phyloP scores from a whole-genome alignment of 441 rosid species.

The Rhodomyrtus psidioides region DNA sequence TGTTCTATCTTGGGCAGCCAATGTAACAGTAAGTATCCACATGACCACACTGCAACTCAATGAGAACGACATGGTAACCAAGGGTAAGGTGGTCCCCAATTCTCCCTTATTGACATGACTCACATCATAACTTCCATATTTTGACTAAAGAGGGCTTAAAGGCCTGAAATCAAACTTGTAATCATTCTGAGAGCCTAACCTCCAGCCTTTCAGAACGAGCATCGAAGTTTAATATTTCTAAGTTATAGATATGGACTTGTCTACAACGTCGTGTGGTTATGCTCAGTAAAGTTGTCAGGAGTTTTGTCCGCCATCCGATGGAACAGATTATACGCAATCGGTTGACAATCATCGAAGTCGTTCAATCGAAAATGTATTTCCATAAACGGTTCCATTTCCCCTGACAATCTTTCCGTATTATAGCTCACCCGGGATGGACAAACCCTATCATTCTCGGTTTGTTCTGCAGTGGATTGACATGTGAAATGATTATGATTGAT shows the following conservation, averaged over 20 bases:
- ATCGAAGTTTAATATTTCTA: slow-evolving; percentile 3
- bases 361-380: neutral
- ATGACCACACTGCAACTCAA: neutral
- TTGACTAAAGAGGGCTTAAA: slow-evolving; percentile 3
- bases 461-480: neutral
- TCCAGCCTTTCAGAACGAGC: neutral
- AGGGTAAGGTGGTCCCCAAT: slow-evolving; percentile 8
- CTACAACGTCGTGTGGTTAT: neutral
- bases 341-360: neutral
- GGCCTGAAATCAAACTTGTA: slow-evolving; percentile 22
- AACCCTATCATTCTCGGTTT: neutral
- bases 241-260: neutral
- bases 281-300: neutral
- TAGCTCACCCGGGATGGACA: neutral
- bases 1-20: neutral
- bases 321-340: neutral
- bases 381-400: neutral
- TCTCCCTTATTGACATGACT: neutral
- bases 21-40: neutral
- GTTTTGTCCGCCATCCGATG: neutral
- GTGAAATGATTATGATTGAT: neutral
- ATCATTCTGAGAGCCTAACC: slow-evolving; percentile 26
- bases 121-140: slow-evolving; percentile 3
- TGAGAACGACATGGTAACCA: slow-evolving; percentile 21
- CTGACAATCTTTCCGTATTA: neutral